Conservation (phyloP, 2,329 filamentous ascomycete genomes). For the Diaporthe caulivora region DNA sequence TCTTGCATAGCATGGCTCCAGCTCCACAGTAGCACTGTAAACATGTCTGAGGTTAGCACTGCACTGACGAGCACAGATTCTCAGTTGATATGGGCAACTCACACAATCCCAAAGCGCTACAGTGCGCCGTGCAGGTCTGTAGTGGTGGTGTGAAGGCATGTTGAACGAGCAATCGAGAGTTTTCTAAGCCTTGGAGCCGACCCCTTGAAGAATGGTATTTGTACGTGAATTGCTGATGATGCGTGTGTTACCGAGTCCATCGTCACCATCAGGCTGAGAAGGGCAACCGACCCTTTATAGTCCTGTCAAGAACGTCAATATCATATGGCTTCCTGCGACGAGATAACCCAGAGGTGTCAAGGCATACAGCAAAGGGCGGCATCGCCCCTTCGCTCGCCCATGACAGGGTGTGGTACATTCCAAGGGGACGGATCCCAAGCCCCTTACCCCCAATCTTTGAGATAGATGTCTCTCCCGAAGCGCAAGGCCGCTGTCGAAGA, state of each 20-base stretch:
- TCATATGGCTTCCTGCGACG: not conserved
- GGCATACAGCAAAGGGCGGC: not conserved
- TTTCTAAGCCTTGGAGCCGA: not conserved
- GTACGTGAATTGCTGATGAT: not conserved
- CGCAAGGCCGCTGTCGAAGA: not conserved
- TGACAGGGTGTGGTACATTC: constrained; percentile 4
- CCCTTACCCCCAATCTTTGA: constrained; percentile 14
- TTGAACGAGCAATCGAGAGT: not conserved
- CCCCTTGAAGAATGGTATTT: not conserved
- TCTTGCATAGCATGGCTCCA: not conserved
- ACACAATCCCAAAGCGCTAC: constrained; percentile 17
- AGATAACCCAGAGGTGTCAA: constrained; percentile 7
- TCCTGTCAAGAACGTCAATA: not conserved
- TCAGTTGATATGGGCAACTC: not conserved
- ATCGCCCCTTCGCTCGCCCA: constrained; percentile 4
- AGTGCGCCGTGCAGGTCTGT: not conserved
- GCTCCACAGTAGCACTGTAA: constrained; percentile 12
- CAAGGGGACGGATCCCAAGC: constrained; percentile 7
- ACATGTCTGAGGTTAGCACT: not conserved
- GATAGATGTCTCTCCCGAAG: not conserved
- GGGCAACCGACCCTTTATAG: constrained; percentile 12
- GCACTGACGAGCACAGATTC: not conserved
- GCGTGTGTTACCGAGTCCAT: not conserved
- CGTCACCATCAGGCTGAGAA: not conserved
- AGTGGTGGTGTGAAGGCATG: constrained; percentile 3